Base-by-base conservation (phyloP, 495 filamentous ascomycete species). In the Penicillium herquei region DNA sequence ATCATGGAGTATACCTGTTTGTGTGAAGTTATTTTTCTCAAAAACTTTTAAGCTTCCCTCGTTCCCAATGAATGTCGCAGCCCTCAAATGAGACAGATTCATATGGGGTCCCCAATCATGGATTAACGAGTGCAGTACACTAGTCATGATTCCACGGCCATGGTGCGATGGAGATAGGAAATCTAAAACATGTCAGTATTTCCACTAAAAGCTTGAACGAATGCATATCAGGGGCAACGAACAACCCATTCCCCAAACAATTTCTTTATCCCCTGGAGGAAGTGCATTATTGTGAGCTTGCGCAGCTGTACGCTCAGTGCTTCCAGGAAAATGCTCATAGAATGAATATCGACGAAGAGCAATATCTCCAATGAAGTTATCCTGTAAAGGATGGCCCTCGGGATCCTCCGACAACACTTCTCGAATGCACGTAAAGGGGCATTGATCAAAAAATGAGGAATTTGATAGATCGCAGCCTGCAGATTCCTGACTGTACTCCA, bases 91-190 rank as follows among this genome's bases (percentile, higher is more conserved):
- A 5, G 40, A 53, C 12, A 55, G 41, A n/a, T 71, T 69, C 68
- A 71, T 69, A 12, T 51, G 49, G 7, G 66, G 66, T 7, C 48
- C 61, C 63, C 63, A 71, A 14, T 71, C 62, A 12, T 48, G 39
- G 10, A 71, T 57, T 6, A 69, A 1, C 1, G 57, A 52, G 31
- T 41, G 35, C n/a, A 64, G 32, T 2, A 55, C 66, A 11, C 43
- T 41, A 10, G 56, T 59, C 68, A 71, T 71, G n/a, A 71, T 62
- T 10, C 68, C 68, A 41, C 50, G 47, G 3, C 64, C 52, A 33
- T 71, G 66, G 21, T 67, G 56, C 13, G 50, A 39, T 1, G 68
- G 55, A 5, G 56, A 42, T 8, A 71, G 51, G n/a, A 57, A 63
- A 39, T 64, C 68, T 70, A 37, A 34, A n/a, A 35, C 10, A 1